Base-by-base conservation (phyloP, 768 basidiomycete genomes). In the Tricholoma saponaceum region DNA sequence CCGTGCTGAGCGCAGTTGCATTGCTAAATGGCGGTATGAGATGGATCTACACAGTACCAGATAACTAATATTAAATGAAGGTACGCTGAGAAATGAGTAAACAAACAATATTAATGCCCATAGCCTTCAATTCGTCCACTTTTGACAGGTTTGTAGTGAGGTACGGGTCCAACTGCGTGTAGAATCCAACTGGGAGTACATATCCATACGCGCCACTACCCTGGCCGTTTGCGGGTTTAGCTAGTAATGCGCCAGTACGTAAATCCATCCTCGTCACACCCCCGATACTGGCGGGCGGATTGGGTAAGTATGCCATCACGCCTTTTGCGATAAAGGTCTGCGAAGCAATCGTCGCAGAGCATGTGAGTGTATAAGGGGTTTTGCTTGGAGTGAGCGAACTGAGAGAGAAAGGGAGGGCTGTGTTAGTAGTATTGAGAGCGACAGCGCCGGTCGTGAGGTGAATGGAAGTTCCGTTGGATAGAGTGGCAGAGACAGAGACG, bases 181-280 rank as follows among this genome's bases (percentile, higher is more conserved):
- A 92, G 69, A 88, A 92, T 0, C 90, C 90, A 46, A 89, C 79
- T 0, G 91, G 89, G 56, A 92, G 79, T 1, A 88, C 76, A 0
- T 82, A 79, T 22, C 79, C 75, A 60, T 79, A 85, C 6, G 70
- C 60, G 10, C 81, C 79, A 20, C 41, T 43, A 8, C 74, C 76
- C 44, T 70, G 66, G n/a, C 84, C 83, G 46, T 75, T 75, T 0
- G 80, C 76, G 7, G 80, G 81, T 47, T 77, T 70, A 1, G 81
- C 83, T 37, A 84, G 64, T 39, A 86, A 58, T 0, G 79, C 82
- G 2, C 85, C 84, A 4, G 83, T 85, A 32, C 83, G 76, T 51
- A 80, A 69, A 64, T 85, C 84, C 77, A 84, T 81, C 63, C 85
- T 86, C 0, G 83, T 84, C n/a, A 83, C 84, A 2, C 80, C 79